Evolutionary conservation across 306 rosid species (phyloP).

Genomic region (Pachyrhizus erosus): DNA sequence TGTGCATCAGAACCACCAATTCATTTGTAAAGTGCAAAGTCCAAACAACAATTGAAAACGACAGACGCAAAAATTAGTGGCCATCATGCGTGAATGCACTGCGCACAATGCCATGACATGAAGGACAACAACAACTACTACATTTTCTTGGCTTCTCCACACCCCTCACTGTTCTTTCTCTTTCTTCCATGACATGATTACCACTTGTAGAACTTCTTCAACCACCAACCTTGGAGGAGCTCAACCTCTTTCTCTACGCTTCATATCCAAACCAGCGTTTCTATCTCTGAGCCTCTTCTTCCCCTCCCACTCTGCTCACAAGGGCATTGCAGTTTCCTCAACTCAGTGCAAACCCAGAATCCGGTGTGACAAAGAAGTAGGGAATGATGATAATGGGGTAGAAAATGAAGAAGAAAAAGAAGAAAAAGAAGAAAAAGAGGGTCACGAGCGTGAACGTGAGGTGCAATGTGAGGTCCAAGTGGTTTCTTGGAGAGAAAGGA

Average conservation of each 20-base stretch:
- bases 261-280: constrained; percentile 34
- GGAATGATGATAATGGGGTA: not conserved
- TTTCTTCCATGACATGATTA: constrained; percentile 51
- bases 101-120: constrained; percentile 14
- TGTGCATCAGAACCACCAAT: constrained; percentile 37
- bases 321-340: constrained; percentile 50
- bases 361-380: constrained; percentile 32
- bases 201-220: constrained; percentile 57
- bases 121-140: not conserved
- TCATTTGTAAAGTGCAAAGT: not conserved
- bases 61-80: constrained; percentile 44
- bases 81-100: not conserved
- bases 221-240: constrained; percentile 43
- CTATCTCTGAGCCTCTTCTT: constrained; percentile 35
- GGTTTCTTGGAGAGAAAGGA: constrained; percentile 88
- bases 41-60: not conserved
- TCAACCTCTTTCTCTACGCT: constrained; percentile 38
- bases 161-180: constrained; percentile 13
- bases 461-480: constrained; percentile 83
- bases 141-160: not conserved
- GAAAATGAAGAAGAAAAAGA: constrained; percentile 29
- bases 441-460: constrained; percentile 49
- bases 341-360: constrained; percentile 49
- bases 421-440: constrained; percentile 22
- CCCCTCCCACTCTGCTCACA: constrained; percentile 33